These are phyloP conservation scores for Pseudopyricularia javanii DNA, from an alignment of 2,329 filamentous ascomycete genomes.

Conservation along the genomic window DNA sequence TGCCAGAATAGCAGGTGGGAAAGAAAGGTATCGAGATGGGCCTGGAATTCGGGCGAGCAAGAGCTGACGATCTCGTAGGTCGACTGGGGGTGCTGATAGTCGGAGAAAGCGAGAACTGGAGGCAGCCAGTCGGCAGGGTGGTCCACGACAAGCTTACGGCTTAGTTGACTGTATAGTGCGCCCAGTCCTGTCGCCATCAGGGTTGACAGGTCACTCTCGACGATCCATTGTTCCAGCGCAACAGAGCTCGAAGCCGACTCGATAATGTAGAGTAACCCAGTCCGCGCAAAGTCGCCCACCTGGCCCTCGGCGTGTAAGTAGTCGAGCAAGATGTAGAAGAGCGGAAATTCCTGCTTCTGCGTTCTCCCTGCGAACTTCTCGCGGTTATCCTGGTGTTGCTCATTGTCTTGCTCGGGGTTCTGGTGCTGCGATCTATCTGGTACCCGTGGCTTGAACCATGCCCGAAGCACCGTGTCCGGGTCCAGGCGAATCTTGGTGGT, in stretches of 20 bases:
- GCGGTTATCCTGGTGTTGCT: constrained; percentile 44
- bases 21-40: constrained; percentile 85
- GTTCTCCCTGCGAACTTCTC: constrained; percentile 75
- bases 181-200: constrained; percentile 94
- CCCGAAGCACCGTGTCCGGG: constrained; percentile 63
- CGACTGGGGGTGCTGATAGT: constrained; percentile 65
- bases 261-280: constrained; percentile 86
- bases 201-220: constrained; percentile 91
- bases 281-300: constrained; percentile 90
- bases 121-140: constrained; percentile 65
- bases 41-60: constrained; percentile 62
- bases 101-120: constrained; percentile 76
- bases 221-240: constrained; percentile 85
- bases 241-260: constrained; percentile 81
- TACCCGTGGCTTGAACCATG: constrained; percentile 69
- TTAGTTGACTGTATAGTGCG: constrained; percentile 55
- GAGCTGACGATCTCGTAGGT: constrained; percentile 63
- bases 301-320: constrained; percentile 94
- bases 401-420: constrained; percentile 16
- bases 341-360: constrained; percentile 82
- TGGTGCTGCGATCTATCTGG: constrained; percentile 7
- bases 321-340: constrained; percentile 92
- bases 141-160: constrained; percentile 70
- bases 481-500: constrained; percentile 90
- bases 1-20: constrained; percentile 97